Percentiles rank a stretch among this genome's conserved stretches.
Conservation (phyloP, 2,329 filamentous ascomycete genomes). For the Amphichorda felina region DNA sequence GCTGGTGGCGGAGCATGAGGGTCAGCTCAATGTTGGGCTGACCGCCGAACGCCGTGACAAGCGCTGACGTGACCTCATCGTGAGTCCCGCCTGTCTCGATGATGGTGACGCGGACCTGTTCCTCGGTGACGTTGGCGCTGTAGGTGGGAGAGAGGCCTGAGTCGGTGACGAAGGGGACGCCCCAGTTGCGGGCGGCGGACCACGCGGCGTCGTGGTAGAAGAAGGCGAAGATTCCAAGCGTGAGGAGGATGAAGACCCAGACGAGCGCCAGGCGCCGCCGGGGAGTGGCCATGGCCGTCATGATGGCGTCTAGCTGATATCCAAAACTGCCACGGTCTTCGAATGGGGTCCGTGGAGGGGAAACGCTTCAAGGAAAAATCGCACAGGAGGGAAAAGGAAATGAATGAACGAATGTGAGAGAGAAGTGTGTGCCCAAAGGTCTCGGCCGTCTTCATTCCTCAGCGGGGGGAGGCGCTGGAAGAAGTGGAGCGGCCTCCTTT, state of each 20-base stretch:
- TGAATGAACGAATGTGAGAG: no score
- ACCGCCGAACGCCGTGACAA: constrained; percentile 13
- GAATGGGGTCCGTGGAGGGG: no score
- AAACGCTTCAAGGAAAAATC: no score
- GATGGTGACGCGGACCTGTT: constrained; percentile 11
- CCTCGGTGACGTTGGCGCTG: constrained; percentile 1
- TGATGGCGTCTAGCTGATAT: no score
- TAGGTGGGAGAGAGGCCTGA: constrained; percentile 3
- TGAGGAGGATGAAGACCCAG: constrained; percentile 2
- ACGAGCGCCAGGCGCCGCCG: background rate
- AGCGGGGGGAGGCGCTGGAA: no score
- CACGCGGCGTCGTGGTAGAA: constrained; percentile 1
- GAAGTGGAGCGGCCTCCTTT: no score
- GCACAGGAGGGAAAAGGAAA: no score
- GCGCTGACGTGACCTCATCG: constrained; percentile 14
- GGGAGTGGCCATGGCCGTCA: no score
- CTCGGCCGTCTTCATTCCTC: no score
- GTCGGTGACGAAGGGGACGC: constrained; percentile 12
- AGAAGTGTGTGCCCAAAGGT: no score
- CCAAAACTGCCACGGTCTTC: no score
- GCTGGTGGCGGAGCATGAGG: constrained; percentile 11
- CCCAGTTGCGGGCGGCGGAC: constrained; percentile 7
- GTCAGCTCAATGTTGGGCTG: constrained; percentile 9
- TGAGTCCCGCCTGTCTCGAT: constrained; percentile 13
- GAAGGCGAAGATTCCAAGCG: constrained; percentile 1